Conservation (phyloP, 768 basidiomycete genomes). For the Royoungia palumana region DNA sequence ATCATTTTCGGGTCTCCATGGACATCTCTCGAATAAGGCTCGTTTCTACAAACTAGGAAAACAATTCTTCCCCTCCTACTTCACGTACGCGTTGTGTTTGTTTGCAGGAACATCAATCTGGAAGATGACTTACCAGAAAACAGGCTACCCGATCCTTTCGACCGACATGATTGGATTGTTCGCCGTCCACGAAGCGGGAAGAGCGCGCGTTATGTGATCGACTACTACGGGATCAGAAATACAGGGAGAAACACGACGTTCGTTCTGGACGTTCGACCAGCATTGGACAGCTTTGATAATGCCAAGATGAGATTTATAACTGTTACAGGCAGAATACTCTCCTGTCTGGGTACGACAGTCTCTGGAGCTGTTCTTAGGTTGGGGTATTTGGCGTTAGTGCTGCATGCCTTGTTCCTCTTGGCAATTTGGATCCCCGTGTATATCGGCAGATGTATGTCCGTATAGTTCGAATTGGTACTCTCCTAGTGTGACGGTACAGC, state of each 20-base stretch:
- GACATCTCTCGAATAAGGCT: conserved; percentile 13
- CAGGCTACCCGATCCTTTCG: conserved; percentile 11
- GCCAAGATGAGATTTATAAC: conserved; percentile 6
- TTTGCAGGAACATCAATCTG: no score
- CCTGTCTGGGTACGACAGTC: not conserved
- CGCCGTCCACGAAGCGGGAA: conserved; percentile 3
- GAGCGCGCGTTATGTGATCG: conserved; percentile 9
- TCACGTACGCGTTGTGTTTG: not conserved
- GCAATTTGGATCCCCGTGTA: conserved; percentile 2
- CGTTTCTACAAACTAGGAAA: conserved; percentile 3
- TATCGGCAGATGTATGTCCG: not conserved
- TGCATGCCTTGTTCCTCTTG: not conserved
- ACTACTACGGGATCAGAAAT: conserved; percentile 14
- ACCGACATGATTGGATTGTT: conserved; percentile 16
- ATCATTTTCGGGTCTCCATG: conserved; percentile 14
- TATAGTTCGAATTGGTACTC: not conserved
- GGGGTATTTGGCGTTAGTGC: not conserved
- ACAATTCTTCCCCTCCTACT: conserved; percentile 4
- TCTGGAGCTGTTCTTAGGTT: not conserved
- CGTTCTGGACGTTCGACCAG: conserved; percentile 6
- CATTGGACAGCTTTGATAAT: conserved; percentile 9
- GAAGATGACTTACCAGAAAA: no score
- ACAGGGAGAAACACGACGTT: not conserved
- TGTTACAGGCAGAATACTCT: not conserved
- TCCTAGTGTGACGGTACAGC: no score